Evolutionary conservation across 139 green algal genomes (phyloP).

Genomic region (Desmodesmus armatus): DNA sequence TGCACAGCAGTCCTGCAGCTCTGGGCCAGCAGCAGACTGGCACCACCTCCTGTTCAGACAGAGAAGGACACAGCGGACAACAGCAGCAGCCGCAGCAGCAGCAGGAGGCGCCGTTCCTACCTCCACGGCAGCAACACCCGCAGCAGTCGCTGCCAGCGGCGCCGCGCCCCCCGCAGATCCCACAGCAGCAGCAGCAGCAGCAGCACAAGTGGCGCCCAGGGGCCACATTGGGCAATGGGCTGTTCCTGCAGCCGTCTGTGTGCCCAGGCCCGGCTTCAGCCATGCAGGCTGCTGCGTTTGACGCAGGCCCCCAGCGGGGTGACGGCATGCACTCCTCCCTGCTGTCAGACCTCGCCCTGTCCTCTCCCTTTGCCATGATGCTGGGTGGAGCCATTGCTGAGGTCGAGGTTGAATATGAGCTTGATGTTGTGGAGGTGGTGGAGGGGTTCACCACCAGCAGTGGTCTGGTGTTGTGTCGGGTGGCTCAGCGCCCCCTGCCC

Average conservation of each 20-base stretch:
- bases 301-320: background rate
- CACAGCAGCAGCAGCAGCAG: constrained; percentile 13
- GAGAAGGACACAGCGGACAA: background rate
- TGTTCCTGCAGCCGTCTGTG: constrained; percentile 30
- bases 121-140: too few species aligned
- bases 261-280: background rate
- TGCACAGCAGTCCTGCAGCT: background rate
- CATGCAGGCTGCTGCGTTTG: background rate
- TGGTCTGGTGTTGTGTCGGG: too few species aligned
- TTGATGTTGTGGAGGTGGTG: too few species aligned
- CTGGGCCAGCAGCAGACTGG: background rate
- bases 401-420: background rate
- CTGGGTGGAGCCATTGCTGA: background rate
- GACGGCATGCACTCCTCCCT: background rate
- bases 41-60: background rate
- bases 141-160: background rate
- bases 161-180: background rate
- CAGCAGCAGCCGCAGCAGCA: background rate
- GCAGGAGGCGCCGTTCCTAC: background rate
- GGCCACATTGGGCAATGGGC: background rate
- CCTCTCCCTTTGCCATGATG: background rate
- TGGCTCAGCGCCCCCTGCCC: too few species aligned
- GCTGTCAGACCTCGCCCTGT: constrained; percentile 34
- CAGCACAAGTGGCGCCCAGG: background rate
- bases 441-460: too few species aligned